These are phyloP conservation scores for Saussurea involucrata DNA, from an alignment of 129 eudicot species.

Conservation along the genomic window DNA sequence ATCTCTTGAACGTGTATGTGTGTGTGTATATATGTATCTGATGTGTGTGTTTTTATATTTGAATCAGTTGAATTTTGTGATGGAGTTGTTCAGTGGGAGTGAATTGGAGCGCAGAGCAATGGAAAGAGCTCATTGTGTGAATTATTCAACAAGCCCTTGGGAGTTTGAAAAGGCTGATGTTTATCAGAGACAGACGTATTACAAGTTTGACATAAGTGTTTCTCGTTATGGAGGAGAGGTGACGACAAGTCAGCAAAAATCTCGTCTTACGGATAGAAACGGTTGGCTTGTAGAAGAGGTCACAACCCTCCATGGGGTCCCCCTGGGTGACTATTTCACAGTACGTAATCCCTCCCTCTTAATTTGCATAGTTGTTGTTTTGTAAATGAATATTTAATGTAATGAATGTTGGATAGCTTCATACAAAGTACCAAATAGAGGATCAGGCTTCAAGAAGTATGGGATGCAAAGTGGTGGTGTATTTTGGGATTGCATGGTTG, in stretches of 20 bases:
- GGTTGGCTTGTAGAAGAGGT: constrained; percentile 97
- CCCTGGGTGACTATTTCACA: constrained; percentile 85
- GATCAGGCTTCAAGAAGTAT: constrained; percentile 58
- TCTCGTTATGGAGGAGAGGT: constrained; percentile 94
- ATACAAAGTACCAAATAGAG: constrained; percentile 81
- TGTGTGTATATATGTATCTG: background rate
- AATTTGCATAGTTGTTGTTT: background rate
- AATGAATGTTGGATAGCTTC: constrained; percentile 46
- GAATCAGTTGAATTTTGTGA: constrained; percentile 68
- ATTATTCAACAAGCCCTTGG: constrained; percentile 88
- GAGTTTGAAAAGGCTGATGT: constrained; percentile 79
- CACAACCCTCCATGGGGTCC: constrained; percentile 94
- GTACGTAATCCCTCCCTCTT: constrained; percentile 32
- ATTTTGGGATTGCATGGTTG: constrained; percentile 82
- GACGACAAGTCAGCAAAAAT: constrained; percentile 84
- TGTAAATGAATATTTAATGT: background rate
- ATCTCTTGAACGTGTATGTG: background rate
- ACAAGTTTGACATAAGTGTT: constrained; percentile 62
- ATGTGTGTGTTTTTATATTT: background rate
- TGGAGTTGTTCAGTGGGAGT: constrained; percentile 85
- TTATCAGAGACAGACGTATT: constrained; percentile 78
- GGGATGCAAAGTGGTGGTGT: constrained; percentile 77
- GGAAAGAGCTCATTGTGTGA: constrained; percentile 87
- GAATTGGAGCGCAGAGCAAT: constrained; percentile 74
- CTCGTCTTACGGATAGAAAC: constrained; percentile 61